Evolutionary conservation across 164 flowering plant species (phyloP).

Genomic region (Aristolochia californica): DNA sequence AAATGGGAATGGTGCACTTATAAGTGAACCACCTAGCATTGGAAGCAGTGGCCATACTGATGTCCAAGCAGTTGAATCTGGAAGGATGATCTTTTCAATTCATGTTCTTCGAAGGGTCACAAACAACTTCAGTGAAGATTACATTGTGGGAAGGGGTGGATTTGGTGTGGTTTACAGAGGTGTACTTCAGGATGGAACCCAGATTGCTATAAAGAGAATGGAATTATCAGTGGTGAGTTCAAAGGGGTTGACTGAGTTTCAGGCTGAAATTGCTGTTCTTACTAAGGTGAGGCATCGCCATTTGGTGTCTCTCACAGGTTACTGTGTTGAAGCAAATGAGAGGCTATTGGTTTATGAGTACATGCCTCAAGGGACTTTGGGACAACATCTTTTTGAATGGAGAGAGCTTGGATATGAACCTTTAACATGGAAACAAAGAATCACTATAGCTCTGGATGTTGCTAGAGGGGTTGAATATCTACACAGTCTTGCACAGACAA

Average conservation of each 20-base stretch:
- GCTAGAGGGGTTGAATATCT: slow-evolving; percentile 49
- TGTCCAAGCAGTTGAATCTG: slow-evolving; percentile 21
- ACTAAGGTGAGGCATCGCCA: slow-evolving; percentile 48
- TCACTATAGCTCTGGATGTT: slow-evolving; percentile 40
- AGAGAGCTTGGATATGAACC: slow-evolving; percentile 13
- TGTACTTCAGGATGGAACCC: slow-evolving; percentile 37
- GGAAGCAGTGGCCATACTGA: slow-evolving; percentile 21
- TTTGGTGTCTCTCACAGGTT: slow-evolving; percentile 41
- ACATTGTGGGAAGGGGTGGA: slow-evolving; percentile 44
- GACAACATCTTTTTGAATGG: slow-evolving; percentile 32
- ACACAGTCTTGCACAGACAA: slow-evolving; percentile 48
- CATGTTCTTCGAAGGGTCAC: slow-evolving; percentile 40
- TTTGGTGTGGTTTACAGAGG: slow-evolving; percentile 51
- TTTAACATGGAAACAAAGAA: slow-evolving; percentile 45
- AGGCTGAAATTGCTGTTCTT: slow-evolving; percentile 46
- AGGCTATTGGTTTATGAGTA: slow-evolving; percentile 45
- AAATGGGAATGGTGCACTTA: slow-evolving; percentile 19
- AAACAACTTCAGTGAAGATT: slow-evolving; percentile 27
- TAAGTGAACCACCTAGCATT: slow-evolving; percentile 16
- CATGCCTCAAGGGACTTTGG: slow-evolving; percentile 50
- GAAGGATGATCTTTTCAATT: slow-evolving; percentile 31
- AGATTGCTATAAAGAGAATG: slow-evolving; percentile 51
- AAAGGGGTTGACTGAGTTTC: slow-evolving; percentile 38
- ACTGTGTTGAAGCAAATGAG: slow-evolving; percentile 33
- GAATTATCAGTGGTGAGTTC: slow-evolving; percentile 22